Evolutionary conservation across 345 rosid genomes (phyloP).

Genomic region (Diplotaxis tenuifolia): DNA sequence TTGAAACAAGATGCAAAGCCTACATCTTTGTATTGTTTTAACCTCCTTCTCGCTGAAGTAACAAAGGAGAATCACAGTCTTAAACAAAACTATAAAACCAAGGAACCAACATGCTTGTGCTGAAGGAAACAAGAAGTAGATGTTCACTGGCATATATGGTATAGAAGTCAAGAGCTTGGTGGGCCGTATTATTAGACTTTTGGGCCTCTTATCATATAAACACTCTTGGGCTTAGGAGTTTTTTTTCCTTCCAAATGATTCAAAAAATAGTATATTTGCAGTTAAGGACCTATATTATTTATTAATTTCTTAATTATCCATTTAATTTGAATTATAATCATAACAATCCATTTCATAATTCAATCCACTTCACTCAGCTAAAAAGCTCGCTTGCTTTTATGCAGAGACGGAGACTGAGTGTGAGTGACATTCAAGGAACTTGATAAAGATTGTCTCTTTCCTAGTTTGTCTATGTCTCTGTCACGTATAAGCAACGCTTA

Average conservation of each 20-base stretch:
- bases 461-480: not conserved
- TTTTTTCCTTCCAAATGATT: not conserved
- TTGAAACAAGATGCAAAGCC: constrained; percentile 7
- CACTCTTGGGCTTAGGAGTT: not conserved
- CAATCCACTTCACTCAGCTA: not conserved
- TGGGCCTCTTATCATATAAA: not conserved
- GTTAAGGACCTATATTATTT: not conserved
- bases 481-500: not conserved
- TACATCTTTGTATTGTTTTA: not conserved
- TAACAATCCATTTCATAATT: not conserved
- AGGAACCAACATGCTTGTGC: not conserved
- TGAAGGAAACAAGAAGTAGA: not conserved
- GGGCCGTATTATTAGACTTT: not conserved
- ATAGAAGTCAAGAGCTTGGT: constrained; percentile 56
- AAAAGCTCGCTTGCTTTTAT: not conserved
- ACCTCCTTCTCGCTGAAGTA: not conserved
- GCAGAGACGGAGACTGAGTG: constrained; percentile 7
- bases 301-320: not conserved
- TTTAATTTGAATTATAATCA: not conserved
- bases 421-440: not conserved
- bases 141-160: constrained; percentile 62
- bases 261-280: not conserved
- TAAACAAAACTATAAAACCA: not conserved
- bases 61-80: not conserved
- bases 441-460: not conserved